A percentile compares a stretch with the other conserved stretches of the same genome.
Evolutionary conservation across 2,329 filamentous ascomycete species (phyloP).

Genomic region (Verticillium dahliae): DNA sequence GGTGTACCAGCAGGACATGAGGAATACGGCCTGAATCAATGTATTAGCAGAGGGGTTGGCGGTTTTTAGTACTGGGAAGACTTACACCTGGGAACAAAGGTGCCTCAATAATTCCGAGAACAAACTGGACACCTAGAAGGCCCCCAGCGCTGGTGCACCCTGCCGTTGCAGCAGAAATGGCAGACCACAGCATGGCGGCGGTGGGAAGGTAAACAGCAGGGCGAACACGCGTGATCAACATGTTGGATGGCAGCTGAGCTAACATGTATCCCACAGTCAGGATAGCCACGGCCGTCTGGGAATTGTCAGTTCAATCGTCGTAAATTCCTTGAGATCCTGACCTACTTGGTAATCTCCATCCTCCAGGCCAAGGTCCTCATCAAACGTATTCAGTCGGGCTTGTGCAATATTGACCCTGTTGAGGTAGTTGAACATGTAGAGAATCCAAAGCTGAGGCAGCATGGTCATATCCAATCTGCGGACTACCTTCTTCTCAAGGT

Average conservation of each 20-base stretch:
- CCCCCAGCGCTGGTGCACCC: conserved; percentile 32
- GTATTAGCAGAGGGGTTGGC: no score
- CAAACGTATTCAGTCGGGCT: conserved; percentile 14
- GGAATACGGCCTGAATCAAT: conserved; percentile 26
- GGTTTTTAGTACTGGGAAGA: no score
- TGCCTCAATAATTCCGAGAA: conserved; percentile 38
- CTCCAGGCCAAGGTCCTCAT: conserved; percentile 16
- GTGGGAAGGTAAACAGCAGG: conserved; percentile 46
- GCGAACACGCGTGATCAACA: conserved; percentile 45
- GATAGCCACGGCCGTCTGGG: conserved; percentile 27
- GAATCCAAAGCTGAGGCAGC: conserved; percentile 13
- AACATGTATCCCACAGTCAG: conserved; percentile 43
- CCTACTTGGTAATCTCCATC: conserved; percentile 3
- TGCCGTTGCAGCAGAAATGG: conserved; percentile 37
- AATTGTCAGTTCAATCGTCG: neutral
- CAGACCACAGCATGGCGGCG: conserved; percentile 35
- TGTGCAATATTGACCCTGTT: conserved; percentile 15
- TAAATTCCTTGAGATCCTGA: neutral
- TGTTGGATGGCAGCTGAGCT: conserved; percentile 57
- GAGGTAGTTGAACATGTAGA: conserved; percentile 16
- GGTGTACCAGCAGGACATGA: conserved; percentile 40
- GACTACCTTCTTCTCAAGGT: conserved; percentile 9
- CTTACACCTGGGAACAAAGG: conserved; percentile 37
- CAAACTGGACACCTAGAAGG: conserved; percentile 39
- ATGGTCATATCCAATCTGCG: conserved; percentile 12